Conservation (phyloP, 345 rosid genomes). For the Euphorbia lathyris region DNA sequence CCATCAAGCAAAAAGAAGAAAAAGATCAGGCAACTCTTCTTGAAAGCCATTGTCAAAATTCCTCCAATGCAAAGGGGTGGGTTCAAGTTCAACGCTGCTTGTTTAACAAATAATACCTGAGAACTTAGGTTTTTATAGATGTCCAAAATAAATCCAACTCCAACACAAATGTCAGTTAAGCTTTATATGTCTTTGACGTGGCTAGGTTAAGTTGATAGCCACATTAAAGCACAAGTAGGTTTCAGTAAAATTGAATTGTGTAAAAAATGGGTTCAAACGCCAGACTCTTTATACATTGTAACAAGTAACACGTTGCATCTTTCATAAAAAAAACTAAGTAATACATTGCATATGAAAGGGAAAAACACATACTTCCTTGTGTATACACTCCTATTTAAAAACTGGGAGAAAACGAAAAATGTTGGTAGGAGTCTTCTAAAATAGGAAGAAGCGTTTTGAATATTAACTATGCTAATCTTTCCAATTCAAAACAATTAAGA, state of each 20-base stretch:
- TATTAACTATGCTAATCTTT: neutral
- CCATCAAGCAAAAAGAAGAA: neutral
- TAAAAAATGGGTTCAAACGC: neutral
- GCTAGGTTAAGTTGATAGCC: slow-evolving; percentile 5
- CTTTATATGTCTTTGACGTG: neutral
- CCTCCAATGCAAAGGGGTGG: neutral
- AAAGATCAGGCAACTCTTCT: neutral
- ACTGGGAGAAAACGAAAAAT: neutral
- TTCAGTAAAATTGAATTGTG: neutral
- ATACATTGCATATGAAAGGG: too few species aligned
- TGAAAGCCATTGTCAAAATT: neutral
- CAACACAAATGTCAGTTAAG: neutral
- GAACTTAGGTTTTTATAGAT: slow-evolving; percentile 1
- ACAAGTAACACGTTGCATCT: too few species aligned
- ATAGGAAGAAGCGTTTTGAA: neutral
- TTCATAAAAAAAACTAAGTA: too few species aligned
- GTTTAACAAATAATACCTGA: neutral
- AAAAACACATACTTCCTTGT: too few species aligned
- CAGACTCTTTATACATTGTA: neutral
- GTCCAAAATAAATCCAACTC: neutral
- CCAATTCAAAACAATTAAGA: neutral
- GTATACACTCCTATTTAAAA: too few species aligned
- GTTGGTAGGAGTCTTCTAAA: neutral
- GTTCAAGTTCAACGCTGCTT: neutral
- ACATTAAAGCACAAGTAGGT: too few species aligned